A percentile compares a stretch with the other conserved stretches of the same genome.
These are phyloP conservation scores for Telopea speciosissima DNA, from an alignment of 177 flowering plant species.

Conservation along the genomic window DNA sequence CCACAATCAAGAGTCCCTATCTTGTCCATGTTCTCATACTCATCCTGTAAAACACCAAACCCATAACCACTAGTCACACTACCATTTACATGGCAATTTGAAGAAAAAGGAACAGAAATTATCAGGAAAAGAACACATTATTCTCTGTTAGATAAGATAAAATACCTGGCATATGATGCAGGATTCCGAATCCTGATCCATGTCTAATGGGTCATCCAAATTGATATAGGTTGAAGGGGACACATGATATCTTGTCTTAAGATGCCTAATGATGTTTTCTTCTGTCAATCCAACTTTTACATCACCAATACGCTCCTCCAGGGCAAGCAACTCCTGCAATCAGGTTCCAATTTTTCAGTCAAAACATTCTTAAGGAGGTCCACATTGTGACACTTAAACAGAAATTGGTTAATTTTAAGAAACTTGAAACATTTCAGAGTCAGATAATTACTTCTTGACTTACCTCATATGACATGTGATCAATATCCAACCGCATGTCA, in stretches of 20 bases:
- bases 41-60: slow-evolving; percentile 23
- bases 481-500: slow-evolving; percentile 88
- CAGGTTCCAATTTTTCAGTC: not conserved
- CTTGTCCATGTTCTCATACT: slow-evolving; percentile 27
- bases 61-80: not conserved
- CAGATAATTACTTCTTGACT: not conserved
- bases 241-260: slow-evolving; percentile 41
- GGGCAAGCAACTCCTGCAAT: slow-evolving; percentile 60
- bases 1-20: slow-evolving; percentile 44
- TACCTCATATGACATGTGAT: slow-evolving; percentile 95
- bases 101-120: not conserved
- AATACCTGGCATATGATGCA: slow-evolving; percentile 80
- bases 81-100: not conserved
- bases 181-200: slow-evolving; percentile 35
- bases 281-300: slow-evolving; percentile 60
- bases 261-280: slow-evolving; percentile 30
- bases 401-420: too few relatives aligned
- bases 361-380: not conserved
- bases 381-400: too few relatives aligned
- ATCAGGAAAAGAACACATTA: not conserved
- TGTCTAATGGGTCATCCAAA: slow-evolving; percentile 26
- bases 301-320: slow-evolving; percentile 57
- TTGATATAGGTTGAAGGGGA: slow-evolving; percentile 22
- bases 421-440: not conserved
- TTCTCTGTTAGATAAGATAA: not conserved